Percentiles rank a stretch among this genome's conserved stretches.
phyloP scores from a whole-genome alignment of 208 protist genomes.

The Crithidia acanthocephali region DNA sequence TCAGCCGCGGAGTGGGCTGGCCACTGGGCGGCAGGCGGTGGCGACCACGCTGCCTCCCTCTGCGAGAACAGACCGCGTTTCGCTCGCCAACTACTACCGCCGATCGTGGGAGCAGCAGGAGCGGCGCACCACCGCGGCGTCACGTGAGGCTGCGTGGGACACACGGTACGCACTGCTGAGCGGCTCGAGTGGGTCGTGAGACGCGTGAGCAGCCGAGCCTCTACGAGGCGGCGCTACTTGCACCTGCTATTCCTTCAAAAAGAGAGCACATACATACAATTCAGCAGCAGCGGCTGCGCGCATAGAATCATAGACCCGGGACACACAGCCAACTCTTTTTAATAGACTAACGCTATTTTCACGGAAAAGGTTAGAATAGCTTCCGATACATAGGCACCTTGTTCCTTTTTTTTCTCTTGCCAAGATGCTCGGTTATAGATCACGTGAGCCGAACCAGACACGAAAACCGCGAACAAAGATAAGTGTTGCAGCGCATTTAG shows the following conservation, averaged over 20 bases:
- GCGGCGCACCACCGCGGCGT: conserved; percentile 17
- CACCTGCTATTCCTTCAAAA: background rate
- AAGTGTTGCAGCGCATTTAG: no score
- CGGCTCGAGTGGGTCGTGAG: background rate
- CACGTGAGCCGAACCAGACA: no score
- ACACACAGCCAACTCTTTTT: no score
- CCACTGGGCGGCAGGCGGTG: conserved; percentile 4
- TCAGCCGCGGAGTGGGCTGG: conserved; percentile 12
- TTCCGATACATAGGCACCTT: no score
- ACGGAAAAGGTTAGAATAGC: no score
- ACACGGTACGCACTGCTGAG: conserved; percentile 37
- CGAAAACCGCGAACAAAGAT: no score
- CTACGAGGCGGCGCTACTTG: background rate
- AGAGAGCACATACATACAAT: background rate
- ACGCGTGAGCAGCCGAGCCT: background rate
- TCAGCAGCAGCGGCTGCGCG: no score
- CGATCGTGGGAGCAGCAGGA: conserved; percentile 31
- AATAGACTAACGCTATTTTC: no score
- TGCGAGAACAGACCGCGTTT: conserved; percentile 32
- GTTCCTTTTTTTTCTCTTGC: no score
- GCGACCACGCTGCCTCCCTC: conserved; percentile 25
- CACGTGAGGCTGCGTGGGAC: conserved; percentile 31
- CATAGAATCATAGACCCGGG: no score
- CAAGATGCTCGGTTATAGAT: no score
- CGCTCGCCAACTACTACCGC: conserved; percentile 30